Conservation (phyloP, 2,329 filamentous ascomycete genomes). For the Apiospora sp. region DNA sequence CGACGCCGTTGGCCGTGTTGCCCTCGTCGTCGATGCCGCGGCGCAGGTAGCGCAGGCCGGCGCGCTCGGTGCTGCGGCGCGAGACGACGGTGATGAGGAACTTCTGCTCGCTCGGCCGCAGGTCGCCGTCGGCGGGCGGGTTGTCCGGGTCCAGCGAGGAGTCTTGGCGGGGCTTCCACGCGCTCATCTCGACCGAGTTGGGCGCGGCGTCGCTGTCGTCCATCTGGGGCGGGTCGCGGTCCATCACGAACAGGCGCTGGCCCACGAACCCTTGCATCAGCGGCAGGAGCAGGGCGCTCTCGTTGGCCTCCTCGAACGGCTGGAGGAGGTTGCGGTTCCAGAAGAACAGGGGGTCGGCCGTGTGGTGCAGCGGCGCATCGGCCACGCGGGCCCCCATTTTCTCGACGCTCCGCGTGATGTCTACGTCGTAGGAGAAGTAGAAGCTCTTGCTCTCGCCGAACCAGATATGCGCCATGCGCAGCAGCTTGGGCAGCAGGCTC, state of each 20-base stretch:
- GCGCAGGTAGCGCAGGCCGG: conserved; percentile 88
- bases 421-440: conserved; percentile 94
- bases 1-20: conserved; percentile 86
- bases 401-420: conserved; percentile 76
- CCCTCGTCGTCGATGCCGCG: conserved; percentile 92
- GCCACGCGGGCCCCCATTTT: conserved; percentile 47
- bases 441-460: conserved; percentile 86
- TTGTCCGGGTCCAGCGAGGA: conserved; percentile 34
- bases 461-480: conserved; percentile 84
- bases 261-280: conserved; percentile 95
- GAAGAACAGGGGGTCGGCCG: conserved; percentile 82
- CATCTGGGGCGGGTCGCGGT: conserved; percentile 64
- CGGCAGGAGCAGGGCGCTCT: conserved; percentile 77
- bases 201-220: conserved; percentile 47
- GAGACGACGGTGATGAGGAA: conserved; percentile 91
- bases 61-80: conserved; percentile 84
- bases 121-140: conserved; percentile 38
- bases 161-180: conserved; percentile 31
- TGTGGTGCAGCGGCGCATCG: conserved; percentile 71
- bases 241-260: conserved; percentile 80
- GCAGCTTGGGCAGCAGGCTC: conserved; percentile 79
- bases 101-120: conserved; percentile 57
- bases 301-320: conserved; percentile 77
- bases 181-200: conserved; percentile 41
- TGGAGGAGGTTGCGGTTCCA: conserved; percentile 85